Base-by-base conservation (phyloP, 2,329 filamentous ascomycete genomes). In the Diaporthe citriasiana region DNA sequence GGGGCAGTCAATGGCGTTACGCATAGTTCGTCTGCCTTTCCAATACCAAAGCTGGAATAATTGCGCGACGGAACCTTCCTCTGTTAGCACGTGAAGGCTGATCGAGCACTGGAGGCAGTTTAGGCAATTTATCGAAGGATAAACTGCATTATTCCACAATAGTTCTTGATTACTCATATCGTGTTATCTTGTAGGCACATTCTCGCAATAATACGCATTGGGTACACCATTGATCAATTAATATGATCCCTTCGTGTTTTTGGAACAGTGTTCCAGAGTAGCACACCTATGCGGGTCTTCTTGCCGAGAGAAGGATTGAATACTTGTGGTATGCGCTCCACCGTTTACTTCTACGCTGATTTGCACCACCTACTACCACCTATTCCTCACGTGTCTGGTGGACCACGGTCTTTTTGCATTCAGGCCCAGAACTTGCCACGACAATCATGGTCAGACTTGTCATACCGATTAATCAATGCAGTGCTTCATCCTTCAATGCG, bases 401-500 rank as follows among this genome's bases (percentile, higher is more conserved):
- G 25, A 25, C 12, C 30, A 19, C 8, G 9, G 27, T 33, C 17
- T 45, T 35, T 9, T 40, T n/a, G n/a, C 12, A 17, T 35, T 12
- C 19, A 13, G 40, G 42, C 60, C 60, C 60, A 45, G 27, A 50
- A 33, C 19, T 27, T 47, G 27, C 60, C 42, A 33, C 60, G 27
- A 15, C 2, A 65, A 45, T 7, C 10, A n/a, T 47, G 25, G 38
- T 47, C 40, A 63, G 59, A 47, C 59, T 47, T 47, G 38, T 47
- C 25, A 45, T 30, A 47, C 59, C 40, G n/a, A n/a, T 47, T 47
- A 47, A 47, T 47, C 27, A 63, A 65, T 50, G 42, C 60, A n/a
- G 60, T 66, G 60, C 60, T 50, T 50, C 42, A 30, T 50, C 12
- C 27, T 50, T 27, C 22, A 19, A 38, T 51, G 25, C 35, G 22